Percentiles rank a stretch among this genome's conserved stretches.
Conservation (phyloP, 164 flowering plant genomes). For the Aristolochia fimbriata region DNA sequence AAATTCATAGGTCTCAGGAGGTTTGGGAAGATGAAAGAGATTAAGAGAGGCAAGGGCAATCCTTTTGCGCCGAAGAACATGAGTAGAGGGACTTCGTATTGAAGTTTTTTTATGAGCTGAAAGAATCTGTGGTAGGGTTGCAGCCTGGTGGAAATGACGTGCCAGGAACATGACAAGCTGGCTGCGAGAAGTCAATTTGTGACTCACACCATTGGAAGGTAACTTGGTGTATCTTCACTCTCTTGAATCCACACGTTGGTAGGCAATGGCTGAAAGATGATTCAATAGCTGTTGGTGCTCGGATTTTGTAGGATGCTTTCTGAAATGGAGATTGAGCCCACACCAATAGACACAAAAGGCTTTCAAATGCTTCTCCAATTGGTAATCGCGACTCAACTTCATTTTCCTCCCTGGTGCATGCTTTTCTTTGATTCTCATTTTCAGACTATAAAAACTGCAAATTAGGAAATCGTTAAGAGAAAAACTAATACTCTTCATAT, state of each 20-base stretch:
- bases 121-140: constrained; percentile 47
- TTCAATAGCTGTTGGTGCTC: neutral
- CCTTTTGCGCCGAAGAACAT: too few relatives aligned
- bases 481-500: neutral
- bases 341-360: constrained; percentile 60
- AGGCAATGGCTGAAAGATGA: neutral
- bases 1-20: neutral
- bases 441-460: neutral
- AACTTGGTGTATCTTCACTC: neutral
- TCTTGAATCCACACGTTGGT: neutral
- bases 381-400: constrained; percentile 25
- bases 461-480: neutral
- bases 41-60: too few relatives aligned
- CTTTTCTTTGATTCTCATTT: neutral
- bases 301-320: constrained; percentile 31
- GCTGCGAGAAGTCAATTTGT: constrained; percentile 67
- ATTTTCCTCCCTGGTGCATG: neutral
- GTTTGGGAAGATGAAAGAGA: too few relatives aligned
- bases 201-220: constrained; percentile 76
- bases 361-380: constrained; percentile 46
- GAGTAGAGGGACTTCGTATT: too few relatives aligned
- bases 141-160: constrained; percentile 70
- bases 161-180: constrained; percentile 59
- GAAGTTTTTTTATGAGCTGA: too few relatives aligned
- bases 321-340: constrained; percentile 44